Percentiles rank a stretch among this genome's conserved stretches.
phyloP scores from a whole-genome alignment of 208 protist species.

The Leishmania gerbilli region DNA sequence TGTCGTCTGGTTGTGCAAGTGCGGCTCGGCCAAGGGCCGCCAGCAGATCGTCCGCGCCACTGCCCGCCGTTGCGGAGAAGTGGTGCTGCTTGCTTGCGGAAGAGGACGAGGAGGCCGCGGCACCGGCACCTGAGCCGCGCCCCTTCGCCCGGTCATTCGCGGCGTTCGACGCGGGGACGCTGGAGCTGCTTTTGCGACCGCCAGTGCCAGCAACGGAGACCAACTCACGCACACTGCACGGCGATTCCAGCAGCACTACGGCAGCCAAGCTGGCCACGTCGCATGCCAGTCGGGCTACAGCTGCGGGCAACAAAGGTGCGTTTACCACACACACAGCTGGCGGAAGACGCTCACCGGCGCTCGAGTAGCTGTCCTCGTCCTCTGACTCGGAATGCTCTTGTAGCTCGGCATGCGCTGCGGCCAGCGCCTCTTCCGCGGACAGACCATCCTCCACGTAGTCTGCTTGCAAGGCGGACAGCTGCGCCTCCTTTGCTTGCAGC shows the following conservation, averaged over 20 bases:
- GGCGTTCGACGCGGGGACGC: background rate
- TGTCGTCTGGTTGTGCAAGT: conserved; percentile 3
- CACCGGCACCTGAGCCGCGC: conserved; percentile 1
- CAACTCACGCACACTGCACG: conserved; percentile 25
- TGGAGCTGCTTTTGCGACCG: background rate
- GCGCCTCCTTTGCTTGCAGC: conserved; percentile 28
- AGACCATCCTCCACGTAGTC: conserved; percentile 84
- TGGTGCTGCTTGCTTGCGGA: background rate
- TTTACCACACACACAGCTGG: conserved; percentile 27
- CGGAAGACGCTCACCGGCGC: conserved; percentile 35
- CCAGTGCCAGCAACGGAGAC: background rate
- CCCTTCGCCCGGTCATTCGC: conserved; percentile 7
- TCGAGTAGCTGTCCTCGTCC: conserved; percentile 20
- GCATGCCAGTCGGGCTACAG: conserved; percentile 13
- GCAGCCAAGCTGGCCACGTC: conserved; percentile 13
- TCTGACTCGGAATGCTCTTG: conserved; percentile 39
- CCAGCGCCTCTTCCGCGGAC: conserved; percentile 43
- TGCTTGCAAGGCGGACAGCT: conserved; percentile 32
- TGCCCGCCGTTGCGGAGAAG: background rate
- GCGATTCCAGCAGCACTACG: conserved; percentile 26
- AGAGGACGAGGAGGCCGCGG: background rate
- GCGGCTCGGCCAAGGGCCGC: conserved; percentile 6
- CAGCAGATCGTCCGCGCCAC: conserved; percentile 17
- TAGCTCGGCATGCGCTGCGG: conserved; percentile 44
- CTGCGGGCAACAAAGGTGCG: conserved; percentile 1